Evolutionary conservation across 2,329 filamentous ascomycete genomes (phyloP), one percentile per base, ranked within the genome.

Genomic region (Mycosphaerella sp.): DNA sequence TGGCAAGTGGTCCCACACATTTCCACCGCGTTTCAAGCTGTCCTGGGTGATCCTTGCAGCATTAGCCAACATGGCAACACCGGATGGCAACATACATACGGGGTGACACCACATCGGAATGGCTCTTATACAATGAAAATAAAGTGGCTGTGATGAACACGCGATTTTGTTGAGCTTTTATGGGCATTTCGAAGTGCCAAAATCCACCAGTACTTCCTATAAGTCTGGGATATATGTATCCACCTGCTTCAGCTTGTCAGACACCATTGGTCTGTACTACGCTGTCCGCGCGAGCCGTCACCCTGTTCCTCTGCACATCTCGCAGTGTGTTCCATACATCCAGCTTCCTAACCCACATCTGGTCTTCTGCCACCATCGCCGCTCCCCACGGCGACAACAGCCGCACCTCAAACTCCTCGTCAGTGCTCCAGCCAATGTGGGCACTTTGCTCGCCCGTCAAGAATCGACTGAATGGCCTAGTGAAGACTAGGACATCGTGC

Each of bases 401-500:
- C 14, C 56, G 42, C 10, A 58, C 51, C 28, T 58, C 53, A 27
- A 41, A 43, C 44, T 56, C 53, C n/a, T 40, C 49, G 18, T 54
- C 50, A 13, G 56, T 58, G 5, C 53, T 46, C 56, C 53, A 58
- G 12, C 50, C 46, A 36, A 43, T 47, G 7, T 17, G 28, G 4
- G 36, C 49, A 25, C 40, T 42, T 16, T 41, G 44, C 27, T 56
- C 53, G 30, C 51, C 56, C 12, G 48, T 48, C 32, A 58, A n/a
- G 41, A 51, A 58, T 5, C 51, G 50, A 2, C 48, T 51, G 36
- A 58, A 56, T 2, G 56, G 51, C 4, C 40, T 14, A 10, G 44
- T 44, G 30, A 58, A 54, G 18, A 54, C 50, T n/a, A 52, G 28
- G 4, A 58, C 53, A 16, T 54, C 56, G 12, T 58, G 53, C 21